A percentile compares a stretch with the other conserved stretches of the same genome.
These are phyloP conservation scores for Adansonia digitata DNA, from an alignment of 345 rosid genomes.

Conservation along the genomic window DNA sequence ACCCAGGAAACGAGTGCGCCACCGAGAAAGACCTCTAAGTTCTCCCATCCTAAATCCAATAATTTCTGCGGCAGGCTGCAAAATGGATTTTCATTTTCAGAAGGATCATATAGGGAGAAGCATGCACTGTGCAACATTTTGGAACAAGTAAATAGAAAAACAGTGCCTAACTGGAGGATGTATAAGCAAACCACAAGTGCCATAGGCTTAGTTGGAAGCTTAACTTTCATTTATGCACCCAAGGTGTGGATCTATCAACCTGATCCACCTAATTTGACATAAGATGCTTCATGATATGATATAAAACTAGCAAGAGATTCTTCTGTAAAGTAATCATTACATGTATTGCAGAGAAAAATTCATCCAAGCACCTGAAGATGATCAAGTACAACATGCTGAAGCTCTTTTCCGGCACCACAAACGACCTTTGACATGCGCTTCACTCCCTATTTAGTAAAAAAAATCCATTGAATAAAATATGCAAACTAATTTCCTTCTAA, in stretches of 20 bases:
- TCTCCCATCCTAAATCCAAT: constrained; percentile 95
- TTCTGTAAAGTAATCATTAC: constrained; percentile 1
- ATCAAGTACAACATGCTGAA: constrained; percentile 72
- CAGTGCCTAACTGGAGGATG: background rate
- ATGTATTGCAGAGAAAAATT: constrained; percentile 13
- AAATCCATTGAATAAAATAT: constrained; percentile 15
- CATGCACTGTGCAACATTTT: background rate
- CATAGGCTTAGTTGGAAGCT: background rate
- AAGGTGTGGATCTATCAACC: background rate
- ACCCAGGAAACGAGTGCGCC: constrained; percentile 75
- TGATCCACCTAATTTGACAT: constrained; percentile 5
- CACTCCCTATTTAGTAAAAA: constrained; percentile 52
- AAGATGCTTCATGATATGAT: constrained; percentile 2
- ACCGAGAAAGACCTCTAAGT: constrained; percentile 83
- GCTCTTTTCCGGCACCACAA: constrained; percentile 90
- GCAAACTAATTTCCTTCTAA: constrained; percentile 5
- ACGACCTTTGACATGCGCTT: constrained; percentile 81
- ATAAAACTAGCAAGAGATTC: background rate
- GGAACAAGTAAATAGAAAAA: background rate
- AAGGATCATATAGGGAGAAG: constrained; percentile 15
- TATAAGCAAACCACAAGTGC: background rate
- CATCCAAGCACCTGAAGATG: constrained; percentile 70
- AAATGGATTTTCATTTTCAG: constrained; percentile 39
- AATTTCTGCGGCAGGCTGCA: constrained; percentile 92
- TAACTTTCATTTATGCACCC: background rate